phyloP scores from a whole-genome alignment of 2,329 filamentous ascomycete genomes.

The Phialemoniopsis sp. region DNA sequence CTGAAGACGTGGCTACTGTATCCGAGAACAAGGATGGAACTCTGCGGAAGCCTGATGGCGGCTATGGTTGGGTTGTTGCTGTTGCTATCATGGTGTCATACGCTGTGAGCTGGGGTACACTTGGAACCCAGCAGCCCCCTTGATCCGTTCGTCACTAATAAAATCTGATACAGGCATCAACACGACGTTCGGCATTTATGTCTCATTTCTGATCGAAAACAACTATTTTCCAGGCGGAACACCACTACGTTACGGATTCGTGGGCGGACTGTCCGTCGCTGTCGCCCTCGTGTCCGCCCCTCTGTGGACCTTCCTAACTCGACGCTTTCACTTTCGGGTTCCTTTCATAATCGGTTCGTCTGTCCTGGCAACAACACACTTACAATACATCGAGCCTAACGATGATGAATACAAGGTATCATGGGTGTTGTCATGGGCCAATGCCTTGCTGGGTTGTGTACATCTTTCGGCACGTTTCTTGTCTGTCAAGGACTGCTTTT shows the following conservation, averaged over 20 bases:
- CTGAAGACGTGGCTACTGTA: too few relatives aligned
- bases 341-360: not conserved
- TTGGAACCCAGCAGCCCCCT: too few relatives aligned
- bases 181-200: slow-evolving; percentile 4
- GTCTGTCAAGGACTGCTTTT: slow-evolving; percentile 6
- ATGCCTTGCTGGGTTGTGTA: slow-evolving; percentile 2
- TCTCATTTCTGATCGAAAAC: slow-evolving; percentile 3
- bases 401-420: not conserved
- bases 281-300: slow-evolving; percentile 2
- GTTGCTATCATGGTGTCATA: too few relatives aligned
- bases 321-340: not conserved
- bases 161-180: slow-evolving; percentile 6
- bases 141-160: too few relatives aligned
- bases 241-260: slow-evolving; percentile 4
- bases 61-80: too few relatives aligned
- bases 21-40: too few relatives aligned
- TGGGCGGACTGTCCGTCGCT: slow-evolving; percentile 5
- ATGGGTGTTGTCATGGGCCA: slow-evolving; percentile 4
- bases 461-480: slow-evolving; percentile 2
- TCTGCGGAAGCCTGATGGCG: too few relatives aligned
- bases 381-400: too few relatives aligned
- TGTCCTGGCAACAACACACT: too few relatives aligned
- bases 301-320: not conserved
- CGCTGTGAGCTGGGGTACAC: too few relatives aligned
- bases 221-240: slow-evolving; percentile 4